Conservation (phyloP, 164 flowering plant genomes). For the Stephania yunnanensis region DNA sequence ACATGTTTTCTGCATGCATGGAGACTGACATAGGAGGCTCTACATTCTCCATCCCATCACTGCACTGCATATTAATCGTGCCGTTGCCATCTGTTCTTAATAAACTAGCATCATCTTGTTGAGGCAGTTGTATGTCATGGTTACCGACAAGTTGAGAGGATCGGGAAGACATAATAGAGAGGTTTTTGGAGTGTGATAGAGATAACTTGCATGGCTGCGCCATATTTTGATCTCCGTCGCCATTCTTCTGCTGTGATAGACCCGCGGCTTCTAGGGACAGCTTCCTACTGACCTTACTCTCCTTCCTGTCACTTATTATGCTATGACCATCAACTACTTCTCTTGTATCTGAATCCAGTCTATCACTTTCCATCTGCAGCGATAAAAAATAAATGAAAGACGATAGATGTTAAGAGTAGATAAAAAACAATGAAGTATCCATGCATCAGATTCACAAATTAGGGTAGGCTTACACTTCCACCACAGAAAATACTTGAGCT, state of each 20-base stretch:
- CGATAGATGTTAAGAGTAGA: neutral
- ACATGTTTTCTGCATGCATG: constrained; percentile 5
- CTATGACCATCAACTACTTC: constrained; percentile 13
- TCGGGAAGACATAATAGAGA: constrained; percentile 2
- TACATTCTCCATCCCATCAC: constrained; percentile 15
- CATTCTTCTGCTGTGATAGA: constrained; percentile 11
- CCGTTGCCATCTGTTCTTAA: neutral
- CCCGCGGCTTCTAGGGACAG: constrained; percentile 27
- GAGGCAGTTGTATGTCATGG: constrained; percentile 5
- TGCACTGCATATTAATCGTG: constrained; percentile 8
- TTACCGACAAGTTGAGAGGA: neutral
- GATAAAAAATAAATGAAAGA: neutral
- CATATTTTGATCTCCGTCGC: constrained; percentile 14
- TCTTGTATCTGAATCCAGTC: constrained; percentile 12
- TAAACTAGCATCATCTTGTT: neutral
- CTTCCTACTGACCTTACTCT: constrained; percentile 21
- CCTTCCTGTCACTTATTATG: constrained; percentile 13
- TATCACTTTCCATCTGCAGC: constrained; percentile 32
- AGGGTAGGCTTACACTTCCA: constrained; percentile 15
- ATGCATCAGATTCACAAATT: constrained; percentile 18
- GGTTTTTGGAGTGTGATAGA: constrained; percentile 11
- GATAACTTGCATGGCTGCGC: constrained; percentile 9
- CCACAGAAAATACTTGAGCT: constrained; percentile 23
- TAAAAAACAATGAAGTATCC: neutral
- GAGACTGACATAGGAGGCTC: constrained; percentile 3